Conservation (phyloP, 208 protist species). For the Acanthamoeba triangularis region DNA sequence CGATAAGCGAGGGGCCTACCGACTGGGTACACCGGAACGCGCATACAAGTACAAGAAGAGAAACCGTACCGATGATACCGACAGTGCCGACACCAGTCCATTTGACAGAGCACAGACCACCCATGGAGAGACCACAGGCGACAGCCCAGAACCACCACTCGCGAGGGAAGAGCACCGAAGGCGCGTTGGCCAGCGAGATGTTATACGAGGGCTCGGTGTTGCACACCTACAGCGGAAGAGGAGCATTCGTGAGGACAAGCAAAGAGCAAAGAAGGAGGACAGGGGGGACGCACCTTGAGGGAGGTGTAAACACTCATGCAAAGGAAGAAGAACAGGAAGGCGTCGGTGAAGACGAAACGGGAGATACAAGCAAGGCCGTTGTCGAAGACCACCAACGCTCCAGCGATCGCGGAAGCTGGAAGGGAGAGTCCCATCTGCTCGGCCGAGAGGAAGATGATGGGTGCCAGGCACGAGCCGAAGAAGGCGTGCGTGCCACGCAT, state of each 20-base stretch:
- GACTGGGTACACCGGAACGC: not conserved
- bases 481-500: constrained; percentile 47
- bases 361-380: constrained; percentile 48
- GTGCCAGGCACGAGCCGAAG: constrained; percentile 4
- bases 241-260: not conserved
- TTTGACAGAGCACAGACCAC: constrained; percentile 44
- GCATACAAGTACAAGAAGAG: not conserved
- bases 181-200: not conserved
- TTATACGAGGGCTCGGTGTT: constrained; percentile 50
- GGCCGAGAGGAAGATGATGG: constrained; percentile 39
- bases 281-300: not conserved
- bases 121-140: constrained; percentile 44
- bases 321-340: constrained; percentile 70
- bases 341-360: constrained; percentile 62
- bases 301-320: constrained; percentile 56
- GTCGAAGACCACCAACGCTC: constrained; percentile 23
- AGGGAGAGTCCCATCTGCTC: constrained; percentile 62
- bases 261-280: not conserved
- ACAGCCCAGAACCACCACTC: constrained; percentile 67
- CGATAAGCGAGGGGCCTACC: not conserved
- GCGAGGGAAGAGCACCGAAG: constrained; percentile 53
- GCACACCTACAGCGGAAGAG: not conserved
- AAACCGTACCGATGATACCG: constrained; percentile 15
- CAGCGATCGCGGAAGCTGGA: constrained; percentile 12
- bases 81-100: constrained; percentile 64